Base-by-base conservation (phyloP, 805 yeast species). In the Monosporozyma aquatica region DNA sequence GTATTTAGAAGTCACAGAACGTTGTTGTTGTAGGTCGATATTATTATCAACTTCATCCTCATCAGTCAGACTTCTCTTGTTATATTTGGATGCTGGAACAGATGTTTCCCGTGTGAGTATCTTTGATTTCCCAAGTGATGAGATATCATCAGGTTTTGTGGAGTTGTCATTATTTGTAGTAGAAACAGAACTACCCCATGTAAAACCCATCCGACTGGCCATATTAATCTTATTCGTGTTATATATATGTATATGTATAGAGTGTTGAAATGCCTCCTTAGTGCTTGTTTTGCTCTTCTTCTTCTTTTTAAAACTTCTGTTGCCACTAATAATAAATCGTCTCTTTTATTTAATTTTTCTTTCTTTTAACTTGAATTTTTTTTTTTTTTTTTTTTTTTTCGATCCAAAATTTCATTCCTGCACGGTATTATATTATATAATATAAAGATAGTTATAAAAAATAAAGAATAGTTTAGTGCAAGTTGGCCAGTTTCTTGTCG, bases 101-200 rank as follows among this genome's bases (percentile, higher is more conserved):
- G n/a, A n/a, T n/a, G n/a, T n/a, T n/a, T n/a, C n/a, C n/a, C n/a
- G n/a, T n/a, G n/a, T n/a, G n/a, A n/a, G n/a, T n/a, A n/a, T n/a
- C n/a, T n/a, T n/a, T n/a, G n/a, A n/a, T n/a, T n/a, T n/a, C n/a
- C n/a, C n/a, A n/a, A n/a, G n/a, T n/a, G n/a, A n/a, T n/a, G n/a
- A n/a, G n/a, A n/a, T n/a, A n/a, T n/a, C n/a, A n/a, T n/a, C n/a
- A n/a, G n/a, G n/a, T n/a, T n/a, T 18, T 8, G 35, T 32, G 23
- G 33, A 14, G 17, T 14, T 29, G 11, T 18, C 3, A 13, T 27
- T 22, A 7, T 14, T 29, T 15, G 21, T 38, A n/a, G 22, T 23
- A 23, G 10, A 13, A 18, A 33, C 14, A 35, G 37, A n/a, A 22
- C 21, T 37, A 13, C 49, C 49, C 49, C 49, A 47, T 13, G 49